Base-by-base conservation (phyloP, 495 filamentous ascomycete genomes). In the Penicillium arizonense region DNA sequence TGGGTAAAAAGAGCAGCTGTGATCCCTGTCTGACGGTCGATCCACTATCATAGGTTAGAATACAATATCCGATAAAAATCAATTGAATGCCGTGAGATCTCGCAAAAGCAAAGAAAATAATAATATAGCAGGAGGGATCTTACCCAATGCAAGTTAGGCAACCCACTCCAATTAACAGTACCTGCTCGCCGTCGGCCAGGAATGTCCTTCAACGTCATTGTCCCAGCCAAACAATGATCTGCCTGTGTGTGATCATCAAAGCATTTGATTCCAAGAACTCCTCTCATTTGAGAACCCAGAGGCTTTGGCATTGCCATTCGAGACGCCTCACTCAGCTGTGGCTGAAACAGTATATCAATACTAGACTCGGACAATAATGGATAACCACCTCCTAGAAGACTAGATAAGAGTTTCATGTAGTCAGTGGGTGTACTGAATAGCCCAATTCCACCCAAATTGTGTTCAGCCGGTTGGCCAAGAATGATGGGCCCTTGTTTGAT, bases 371-470 rank as follows among this genome's bases (percentile, higher is more conserved):
- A 34, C 30, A 55, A 33, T 5, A 55, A 23, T 6, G 53, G 53
- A 11, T 24, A 18, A 26, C 53, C 56, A 26, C 32, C 52, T 43
- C 10, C 32, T 26, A 60, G 48, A 16, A 63, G 47, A 5, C 60
- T 18, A 16, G 51, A 12, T 5, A 63, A 35, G 0, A 60, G 35
- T 39, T 61, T 57, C 8, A 39, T 20, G 37, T 48, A 57, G 44
- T 57, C 38, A 61, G 13, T 41, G 1, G 51, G 36, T 6, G 55
- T 62, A 30, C 71, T 70, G 47, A 63, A 81, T 10, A 79, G 39
- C 2, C 83, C 83, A 0, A 67, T 71, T 1, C 84, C 83, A 1
- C 80, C 83, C 4, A 74, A 52, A 47, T 74, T 66, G 24, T 77
- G 64, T 28, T 54, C 10, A n/a, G 38, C 57, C 49, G 49, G 58